These are phyloP conservation scores for Magnaporthales sp. DNA, from an alignment of 2,329 filamentous ascomycete genomes.

Conservation along the genomic window DNA sequence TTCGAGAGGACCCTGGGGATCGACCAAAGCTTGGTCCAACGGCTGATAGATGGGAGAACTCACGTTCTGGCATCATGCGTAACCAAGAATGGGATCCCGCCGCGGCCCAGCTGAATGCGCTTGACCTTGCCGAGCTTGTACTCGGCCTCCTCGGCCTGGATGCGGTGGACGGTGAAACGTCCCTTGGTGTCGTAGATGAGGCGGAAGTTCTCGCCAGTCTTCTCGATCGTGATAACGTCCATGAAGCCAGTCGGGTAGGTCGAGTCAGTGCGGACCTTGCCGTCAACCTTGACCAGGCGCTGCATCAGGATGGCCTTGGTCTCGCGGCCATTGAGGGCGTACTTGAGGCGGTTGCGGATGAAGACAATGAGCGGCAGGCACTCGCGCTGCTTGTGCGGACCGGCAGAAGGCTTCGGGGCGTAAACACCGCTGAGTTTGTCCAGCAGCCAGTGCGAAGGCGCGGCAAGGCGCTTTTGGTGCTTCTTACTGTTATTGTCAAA, in stretches of 20 bases:
- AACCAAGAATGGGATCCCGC: conserved; percentile 99
- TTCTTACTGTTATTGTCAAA: conserved; percentile 61
- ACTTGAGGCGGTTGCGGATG: conserved; percentile 95
- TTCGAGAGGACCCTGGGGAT: conserved; percentile 17
- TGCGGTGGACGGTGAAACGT: conserved; percentile 99
- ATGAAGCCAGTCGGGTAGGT: conserved; percentile 98
- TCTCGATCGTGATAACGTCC: conserved; percentile 99
- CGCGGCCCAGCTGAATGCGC: conserved; percentile 97
- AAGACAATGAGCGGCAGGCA: conserved; percentile 99
- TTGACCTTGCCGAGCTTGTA: conserved; percentile 99
- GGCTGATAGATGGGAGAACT: conserved; percentile 99
- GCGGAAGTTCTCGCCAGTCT: conserved; percentile 99
- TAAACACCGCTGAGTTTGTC: conserved; percentile 97
- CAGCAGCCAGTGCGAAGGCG: conserved; percentile 98
- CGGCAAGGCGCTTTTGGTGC: conserved; percentile 99
- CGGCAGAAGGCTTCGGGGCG: conserved; percentile 61
- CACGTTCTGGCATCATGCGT: conserved; percentile 99
- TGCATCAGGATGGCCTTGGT: conserved; percentile 98
- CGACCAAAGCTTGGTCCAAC: conserved; percentile 99
- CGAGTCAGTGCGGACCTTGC: conserved; percentile 97
- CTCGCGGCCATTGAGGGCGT: conserved; percentile 98
- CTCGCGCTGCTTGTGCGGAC: conserved; percentile 99
- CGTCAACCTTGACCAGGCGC: conserved; percentile 98
- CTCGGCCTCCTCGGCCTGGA: conserved; percentile 96
- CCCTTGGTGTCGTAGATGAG: conserved; percentile 99